Evolutionary conservation across 2,329 filamentous ascomycete genomes (phyloP), one percentile per base, ranked within the genome.

Genomic region (Nectriaceae sp.): DNA sequence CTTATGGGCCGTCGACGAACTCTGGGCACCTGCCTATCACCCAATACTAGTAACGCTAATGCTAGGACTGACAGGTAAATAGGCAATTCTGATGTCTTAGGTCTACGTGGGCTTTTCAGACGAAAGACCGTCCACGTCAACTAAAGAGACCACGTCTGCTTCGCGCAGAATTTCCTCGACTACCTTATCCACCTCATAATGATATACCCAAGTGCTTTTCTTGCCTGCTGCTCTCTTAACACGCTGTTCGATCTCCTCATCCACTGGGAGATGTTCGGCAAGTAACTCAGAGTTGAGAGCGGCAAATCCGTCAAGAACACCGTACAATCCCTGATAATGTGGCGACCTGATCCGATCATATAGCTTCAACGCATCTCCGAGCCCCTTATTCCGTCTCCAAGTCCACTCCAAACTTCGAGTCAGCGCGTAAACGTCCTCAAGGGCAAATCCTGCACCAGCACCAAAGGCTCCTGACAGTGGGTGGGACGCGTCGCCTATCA

Each of bases 401-500:
- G 63, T 49, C 61, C 63, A 63, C 11, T 63, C 57, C 5, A 66
- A 31, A 16, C 49, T 47, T 40, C 51, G 59, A 2, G 57, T 38
- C 3, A 66, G 43, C 18, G 59, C 54, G 13, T 58, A 66, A 1
- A 58, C 61, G 20, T 67, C 65, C 44, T 71, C 68, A 40, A 71
- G 57, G 3, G 68, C 69, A n/a, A 71, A 72, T 0, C 67, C 68
- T 0, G 70, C 69, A 0, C 70, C 70, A 0, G 70, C 67, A 1
- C 70, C 70, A 35, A 73, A 73, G 0, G 68, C 69, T 0, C 76
- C 76, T 0, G 76, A 78, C 0, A 80, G 67, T 1, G 79, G 76
- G 57, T 83, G 79, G 1, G 77, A 81, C 0, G 78, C 73, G 53
- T 83, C 79, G 8, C 79, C 79, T 1, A 82, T 71, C 4, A 82